Evolutionary conservation across 176 grass and related monocot species (phyloP).

Genomic region (Alopecurus myosuroides): DNA sequence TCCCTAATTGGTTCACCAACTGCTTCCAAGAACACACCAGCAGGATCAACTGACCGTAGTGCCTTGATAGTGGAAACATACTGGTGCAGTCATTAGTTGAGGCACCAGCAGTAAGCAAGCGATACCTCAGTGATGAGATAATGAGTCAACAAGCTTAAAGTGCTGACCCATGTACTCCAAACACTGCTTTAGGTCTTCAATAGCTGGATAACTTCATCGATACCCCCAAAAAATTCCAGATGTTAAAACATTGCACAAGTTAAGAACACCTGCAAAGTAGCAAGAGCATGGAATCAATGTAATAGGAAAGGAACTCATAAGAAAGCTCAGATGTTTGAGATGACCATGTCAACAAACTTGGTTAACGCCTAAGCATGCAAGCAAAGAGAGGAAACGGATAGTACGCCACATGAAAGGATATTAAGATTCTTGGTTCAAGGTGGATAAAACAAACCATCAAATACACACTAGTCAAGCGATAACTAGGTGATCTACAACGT

Average conservation of each 20-base stretch:
- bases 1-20: conserved; percentile 99
- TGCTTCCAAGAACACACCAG: conserved; percentile 94
- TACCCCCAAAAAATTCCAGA: conserved; percentile 18
- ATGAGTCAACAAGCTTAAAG: conserved; percentile 91
- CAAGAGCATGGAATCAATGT: conserved; percentile 21
- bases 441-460: not conserved
- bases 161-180: conserved; percentile 94
- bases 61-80: conserved; percentile 97
- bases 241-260: conserved; percentile 3
- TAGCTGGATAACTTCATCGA: conserved; percentile 73
- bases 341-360: not conserved
- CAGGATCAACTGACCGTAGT: conserved; percentile 79
- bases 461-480: not conserved
- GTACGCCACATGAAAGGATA: not conserved
- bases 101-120: conserved; percentile 89
- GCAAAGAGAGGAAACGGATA: not conserved
- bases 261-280: conserved; percentile 22
- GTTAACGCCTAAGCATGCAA: conserved; percentile 1
- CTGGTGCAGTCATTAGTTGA: conserved; percentile 98
- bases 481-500: conserved; percentile 2
- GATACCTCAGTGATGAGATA: conserved; percentile 89
- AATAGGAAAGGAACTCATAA: conserved; percentile 9
- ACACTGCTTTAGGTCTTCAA: conserved; percentile 94
- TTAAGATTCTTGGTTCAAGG: conserved; percentile 12
- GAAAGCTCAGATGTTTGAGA: not conserved